Percentiles rank a stretch among this genome's conserved stretches.
These are phyloP conservation scores for Yamadazyma jaroonii DNA, from an alignment of 1,139 yeast genomes.

Conservation along the genomic window DNA sequence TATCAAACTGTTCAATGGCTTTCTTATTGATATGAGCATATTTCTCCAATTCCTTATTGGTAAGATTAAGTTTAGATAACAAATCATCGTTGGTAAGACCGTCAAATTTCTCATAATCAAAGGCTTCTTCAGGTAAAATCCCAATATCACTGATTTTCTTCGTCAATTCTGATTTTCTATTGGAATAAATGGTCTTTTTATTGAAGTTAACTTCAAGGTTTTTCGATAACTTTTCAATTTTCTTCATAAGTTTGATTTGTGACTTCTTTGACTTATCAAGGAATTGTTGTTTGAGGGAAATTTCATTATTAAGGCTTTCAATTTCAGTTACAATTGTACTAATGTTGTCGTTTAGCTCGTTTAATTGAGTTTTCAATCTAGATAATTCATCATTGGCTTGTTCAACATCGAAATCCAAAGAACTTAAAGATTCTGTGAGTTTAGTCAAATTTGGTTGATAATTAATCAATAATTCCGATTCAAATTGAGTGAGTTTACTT, in stretches of 20 bases:
- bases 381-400: slow-evolving; percentile 31
- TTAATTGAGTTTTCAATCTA: slow-evolving; percentile 21
- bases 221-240: slow-evolving; percentile 62
- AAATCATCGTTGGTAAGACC: slow-evolving; percentile 52
- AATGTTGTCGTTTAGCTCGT: slow-evolving; percentile 20
- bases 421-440: slow-evolving; percentile 22
- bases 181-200: slow-evolving; percentile 57
- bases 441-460: slow-evolving; percentile 31
- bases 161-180: slow-evolving; percentile 71
- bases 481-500: slow-evolving; percentile 45
- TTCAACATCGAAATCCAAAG: slow-evolving; percentile 33
- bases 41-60: slow-evolving; percentile 57
- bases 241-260: slow-evolving; percentile 52
- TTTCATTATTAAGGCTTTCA: slow-evolving; percentile 26
- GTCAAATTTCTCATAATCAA: slow-evolving; percentile 40
- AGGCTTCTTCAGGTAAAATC: slow-evolving; percentile 83
- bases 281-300: slow-evolving; percentile 36
- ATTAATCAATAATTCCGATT: slow-evolving; percentile 59
- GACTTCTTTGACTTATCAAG: slow-evolving; percentile 53
- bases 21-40: slow-evolving; percentile 83
- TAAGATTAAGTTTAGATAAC: slow-evolving; percentile 51
- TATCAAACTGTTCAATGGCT: slow-evolving; percentile 81
- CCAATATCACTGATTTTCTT: slow-evolving; percentile 80
- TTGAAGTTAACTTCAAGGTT: slow-evolving; percentile 64
- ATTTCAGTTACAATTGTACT: slow-evolving; percentile 18